phyloP scores from a whole-genome alignment of 108 stramenopile species.

The Fragilariopsis cylindrus region DNA sequence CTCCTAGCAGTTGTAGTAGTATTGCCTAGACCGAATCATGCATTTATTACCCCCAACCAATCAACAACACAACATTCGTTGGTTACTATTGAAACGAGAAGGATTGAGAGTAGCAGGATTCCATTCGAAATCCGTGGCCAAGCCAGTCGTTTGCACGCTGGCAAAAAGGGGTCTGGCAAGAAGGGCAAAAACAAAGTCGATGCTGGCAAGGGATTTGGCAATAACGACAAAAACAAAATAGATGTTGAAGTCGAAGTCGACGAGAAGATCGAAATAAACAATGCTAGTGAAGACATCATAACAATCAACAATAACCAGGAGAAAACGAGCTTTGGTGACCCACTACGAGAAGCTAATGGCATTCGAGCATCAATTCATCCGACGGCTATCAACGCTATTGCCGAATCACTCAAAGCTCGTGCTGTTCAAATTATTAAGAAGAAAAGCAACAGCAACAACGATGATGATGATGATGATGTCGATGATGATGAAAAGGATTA shows the following conservation, averaged over 20 bases:
- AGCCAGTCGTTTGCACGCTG: too few species aligned
- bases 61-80: background rate
- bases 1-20: background rate
- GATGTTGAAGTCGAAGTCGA: background rate
- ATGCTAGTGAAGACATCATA: background rate
- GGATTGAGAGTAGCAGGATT: background rate
- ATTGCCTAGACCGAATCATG: background rate
- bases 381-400: conserved; percentile 77
- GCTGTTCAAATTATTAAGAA: conserved; percentile 12
- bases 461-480: conserved; percentile 4
- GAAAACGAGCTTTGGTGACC: conserved; percentile 40
- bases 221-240: background rate
- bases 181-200: conserved; percentile 1
- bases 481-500: background rate
- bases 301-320: conserved; percentile 1
- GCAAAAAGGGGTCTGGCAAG: background rate
- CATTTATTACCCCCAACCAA: background rate
- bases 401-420: conserved; percentile 66
- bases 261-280: background rate
- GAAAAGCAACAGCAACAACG: conserved; percentile 18
- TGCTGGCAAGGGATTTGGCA: background rate
- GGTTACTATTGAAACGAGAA: background rate
- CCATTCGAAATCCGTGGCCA: background rate
- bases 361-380: conserved; percentile 86
- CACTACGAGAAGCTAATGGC: conserved; percentile 63